phyloP scores from a whole-genome alignment of 2,329 filamentous ascomycete species.

The Emergomyces pasteurianus region DNA sequence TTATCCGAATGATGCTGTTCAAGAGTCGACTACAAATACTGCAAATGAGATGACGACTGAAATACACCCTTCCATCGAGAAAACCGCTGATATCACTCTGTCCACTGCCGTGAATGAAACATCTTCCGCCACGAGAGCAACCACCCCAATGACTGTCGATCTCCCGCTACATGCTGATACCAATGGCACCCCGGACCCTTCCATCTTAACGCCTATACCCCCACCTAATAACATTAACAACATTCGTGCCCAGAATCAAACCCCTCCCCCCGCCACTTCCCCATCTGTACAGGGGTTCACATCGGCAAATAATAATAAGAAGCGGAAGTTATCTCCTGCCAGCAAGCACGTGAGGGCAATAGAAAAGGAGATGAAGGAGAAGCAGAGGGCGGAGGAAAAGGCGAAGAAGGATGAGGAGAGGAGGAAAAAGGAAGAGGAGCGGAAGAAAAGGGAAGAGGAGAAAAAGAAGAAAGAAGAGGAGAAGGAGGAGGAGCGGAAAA shows the following conservation, averaged over 20 bases:
- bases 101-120: background rate
- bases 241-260: background rate
- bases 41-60: background rate
- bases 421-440: slow-evolving; percentile 34
- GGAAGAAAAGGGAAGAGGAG: slow-evolving; percentile 34
- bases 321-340: slow-evolving; percentile 21
- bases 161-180: too few species aligned
- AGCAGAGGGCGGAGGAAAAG: slow-evolving; percentile 19
- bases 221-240: background rate
- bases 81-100: background rate
- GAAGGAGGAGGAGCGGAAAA: slow-evolving; percentile 32
- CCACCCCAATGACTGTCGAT: background rate
- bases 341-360: slow-evolving; percentile 17
- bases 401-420: slow-evolving; percentile 29
- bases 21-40: background rate
- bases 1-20: background rate
- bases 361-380: slow-evolving; percentile 20
- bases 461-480: slow-evolving; percentile 33
- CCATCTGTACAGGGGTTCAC: slow-evolving; percentile 5
- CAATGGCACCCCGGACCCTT: background rate
- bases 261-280: slow-evolving; percentile 5
- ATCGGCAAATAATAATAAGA: slow-evolving; percentile 17
- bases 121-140: background rate
- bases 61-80: background rate
- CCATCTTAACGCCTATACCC: background rate